Evolutionary conservation across 2,329 filamentous ascomycete species (phyloP).

Genomic region (Lachnum nothofagi): DNA sequence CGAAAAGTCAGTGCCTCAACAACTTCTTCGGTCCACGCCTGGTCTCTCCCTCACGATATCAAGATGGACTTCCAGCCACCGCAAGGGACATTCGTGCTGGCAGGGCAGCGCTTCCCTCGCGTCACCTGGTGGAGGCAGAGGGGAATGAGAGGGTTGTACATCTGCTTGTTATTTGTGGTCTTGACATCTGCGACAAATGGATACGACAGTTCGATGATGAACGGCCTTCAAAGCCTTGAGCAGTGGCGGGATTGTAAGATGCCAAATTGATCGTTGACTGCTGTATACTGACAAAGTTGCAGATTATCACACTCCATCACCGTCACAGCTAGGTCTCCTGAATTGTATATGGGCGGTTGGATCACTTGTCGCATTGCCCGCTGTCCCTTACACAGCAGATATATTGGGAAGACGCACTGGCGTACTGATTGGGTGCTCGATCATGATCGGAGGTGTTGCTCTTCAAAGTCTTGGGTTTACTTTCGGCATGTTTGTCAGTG

Average conservation of each 20-base stretch:
- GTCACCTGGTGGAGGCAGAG: slow-evolving; percentile 48
- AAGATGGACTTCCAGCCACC: slow-evolving; percentile 20
- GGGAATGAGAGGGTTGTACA: slow-evolving; percentile 35
- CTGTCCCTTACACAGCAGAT: slow-evolving; percentile 45
- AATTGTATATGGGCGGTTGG: slow-evolving; percentile 43
- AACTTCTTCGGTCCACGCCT: slow-evolving; percentile 5
- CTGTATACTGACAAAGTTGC: background rate
- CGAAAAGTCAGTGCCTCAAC: slow-evolving; percentile 8
- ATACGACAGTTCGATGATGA: slow-evolving; percentile 38
- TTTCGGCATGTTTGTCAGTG: slow-evolving; percentile 40
- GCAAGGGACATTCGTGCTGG: slow-evolving; percentile 18
- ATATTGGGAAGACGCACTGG: slow-evolving; percentile 40
- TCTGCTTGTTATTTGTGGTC: slow-evolving; percentile 15
- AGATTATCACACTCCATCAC: slow-evolving; percentile 12
- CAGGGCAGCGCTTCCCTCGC: slow-evolving; percentile 17
- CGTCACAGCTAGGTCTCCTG: slow-evolving; percentile 36
- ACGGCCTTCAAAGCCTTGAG: slow-evolving; percentile 39
- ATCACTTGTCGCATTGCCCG: slow-evolving; percentile 40
- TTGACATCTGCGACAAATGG: slow-evolving; percentile 40
- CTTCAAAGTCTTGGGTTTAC: slow-evolving; percentile 36
- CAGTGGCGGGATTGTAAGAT: slow-evolving; percentile 36
- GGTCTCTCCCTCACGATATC: background rate
- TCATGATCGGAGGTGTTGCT: slow-evolving; percentile 41
- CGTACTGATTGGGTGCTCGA: slow-evolving; percentile 40
- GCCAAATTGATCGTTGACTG: slow-evolving; percentile 30